These are phyloP conservation scores for Metarhizium rileyi DNA, from an alignment of 2,329 filamentous ascomycete genomes.

Conservation along the genomic window DNA sequence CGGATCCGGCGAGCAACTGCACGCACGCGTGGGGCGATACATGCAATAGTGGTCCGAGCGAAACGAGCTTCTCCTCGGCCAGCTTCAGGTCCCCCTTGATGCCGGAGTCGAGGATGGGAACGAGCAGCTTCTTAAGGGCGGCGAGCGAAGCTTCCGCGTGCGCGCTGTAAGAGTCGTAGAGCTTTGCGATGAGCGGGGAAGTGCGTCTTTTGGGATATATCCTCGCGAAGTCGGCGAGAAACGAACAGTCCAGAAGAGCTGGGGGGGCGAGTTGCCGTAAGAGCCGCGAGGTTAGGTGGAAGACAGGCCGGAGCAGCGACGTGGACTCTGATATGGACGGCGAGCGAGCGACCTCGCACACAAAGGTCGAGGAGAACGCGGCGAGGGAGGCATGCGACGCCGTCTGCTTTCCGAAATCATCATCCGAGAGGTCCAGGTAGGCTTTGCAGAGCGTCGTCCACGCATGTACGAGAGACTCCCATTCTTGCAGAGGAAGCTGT, in stretches of 20 bases:
- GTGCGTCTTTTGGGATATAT: conserved; percentile 56
- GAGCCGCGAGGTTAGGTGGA: conserved; percentile 52
- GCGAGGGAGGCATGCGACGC: conserved; percentile 46
- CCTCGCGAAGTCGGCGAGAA: conserved; percentile 59
- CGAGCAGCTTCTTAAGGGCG: conserved; percentile 51
- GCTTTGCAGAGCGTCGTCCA: conserved; percentile 62
- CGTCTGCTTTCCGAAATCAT: conserved; percentile 42
- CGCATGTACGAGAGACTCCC: conserved; percentile 66
- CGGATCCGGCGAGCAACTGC: conserved; percentile 72
- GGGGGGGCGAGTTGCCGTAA: conserved; percentile 33
- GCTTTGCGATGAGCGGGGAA: conserved; percentile 34
- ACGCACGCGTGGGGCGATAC: conserved; percentile 46
- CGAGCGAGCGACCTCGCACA: conserved; percentile 37
- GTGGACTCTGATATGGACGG: conserved; percentile 13
- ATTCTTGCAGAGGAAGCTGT: conserved; percentile 59
- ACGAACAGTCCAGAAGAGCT: conserved; percentile 52
- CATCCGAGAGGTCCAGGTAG: conserved; percentile 49
- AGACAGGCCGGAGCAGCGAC: conserved; percentile 51
- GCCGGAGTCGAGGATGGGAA: conserved; percentile 52
- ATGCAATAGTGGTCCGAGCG: conserved; percentile 54
- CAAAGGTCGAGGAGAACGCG: conserved; percentile 42
- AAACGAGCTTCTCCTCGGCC: conserved; percentile 44
- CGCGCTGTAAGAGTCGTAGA: conserved; percentile 41
- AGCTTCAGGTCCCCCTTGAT: conserved; percentile 43
- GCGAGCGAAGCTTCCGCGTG: conserved; percentile 46